Base-by-base conservation (phyloP, 139 green algal species). In the Ettlia oleoabundans region DNA sequence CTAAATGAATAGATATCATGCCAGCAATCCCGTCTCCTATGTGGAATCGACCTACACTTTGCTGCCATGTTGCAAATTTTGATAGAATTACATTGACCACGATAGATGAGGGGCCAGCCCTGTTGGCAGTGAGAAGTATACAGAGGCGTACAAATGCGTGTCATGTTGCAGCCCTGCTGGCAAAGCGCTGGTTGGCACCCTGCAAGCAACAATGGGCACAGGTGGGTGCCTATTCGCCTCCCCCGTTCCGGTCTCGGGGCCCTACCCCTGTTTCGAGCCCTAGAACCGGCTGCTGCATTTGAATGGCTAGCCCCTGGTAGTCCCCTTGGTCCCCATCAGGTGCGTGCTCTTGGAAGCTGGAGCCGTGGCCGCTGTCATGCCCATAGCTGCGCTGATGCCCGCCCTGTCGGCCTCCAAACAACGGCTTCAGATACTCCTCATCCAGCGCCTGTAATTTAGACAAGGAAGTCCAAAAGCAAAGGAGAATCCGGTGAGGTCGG, bases 361-460 rank as follows among this genome's bases (percentile, higher is more conserved):
- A 5, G 18, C 21, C 21, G 55, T 22, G 28, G 55, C 55, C 15
- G 55, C 21, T 28, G 55, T 24, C 55, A n/a, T 28, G 18, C 18
- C 55, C 47, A 58, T 15, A 58, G 15, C 15, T 15, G 18, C 55
- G 55, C 21, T 22, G 55, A 15, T n/a, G 18, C 55, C 55, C 5
- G 18, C 55, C 18, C 55, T 5, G 18, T n/a, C 55, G 55, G 55
- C 55, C 55, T 22, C 55, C 55, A n/a, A 65, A 65, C 18, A 65
- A 22, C 55, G 55, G 55, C 55, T 65, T 65, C 5, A 93, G 58
- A 7, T 76, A 78, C 15, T 35, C n/a, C 8, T 80, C 63, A 58
- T 93, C 89, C 47, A 92, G 1, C 10, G 58, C 68, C 76, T 89
- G 85, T 71, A 77, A 72, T 2, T 24, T 32, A 51, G 35, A 15